Evolutionary conservation across 2,329 filamentous ascomycete genomes (phyloP).

Genomic region (Arthrobotrys iridis): DNA sequence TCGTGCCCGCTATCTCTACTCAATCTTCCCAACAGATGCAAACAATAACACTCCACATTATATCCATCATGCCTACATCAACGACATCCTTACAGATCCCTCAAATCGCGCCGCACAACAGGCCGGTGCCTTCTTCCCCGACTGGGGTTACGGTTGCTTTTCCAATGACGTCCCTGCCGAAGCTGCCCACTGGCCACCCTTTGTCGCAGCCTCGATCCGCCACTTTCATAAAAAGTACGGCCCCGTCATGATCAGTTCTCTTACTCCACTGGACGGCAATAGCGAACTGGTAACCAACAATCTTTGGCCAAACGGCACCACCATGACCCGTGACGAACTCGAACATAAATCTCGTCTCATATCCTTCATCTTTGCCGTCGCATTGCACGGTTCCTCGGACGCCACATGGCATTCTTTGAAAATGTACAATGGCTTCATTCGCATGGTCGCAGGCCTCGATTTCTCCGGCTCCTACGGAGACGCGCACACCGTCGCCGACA

Average conservation of each 20-base stretch:
- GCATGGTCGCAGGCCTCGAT: constrained; percentile 55
- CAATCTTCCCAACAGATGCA: constrained; percentile 54
- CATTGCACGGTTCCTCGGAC: constrained; percentile 56
- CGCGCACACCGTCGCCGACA: constrained; percentile 56
- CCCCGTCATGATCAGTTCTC: constrained; percentile 34
- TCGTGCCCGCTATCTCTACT: constrained; percentile 56
- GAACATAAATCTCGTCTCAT: constrained; percentile 56
- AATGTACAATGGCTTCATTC: constrained; percentile 56
- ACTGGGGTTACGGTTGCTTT: constrained; percentile 59
- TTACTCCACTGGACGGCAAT: background rate
- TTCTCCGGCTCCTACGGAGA: constrained; percentile 54
- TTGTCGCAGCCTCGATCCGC: constrained; percentile 56
- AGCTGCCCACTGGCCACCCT: constrained; percentile 58
- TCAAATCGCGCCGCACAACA: constrained; percentile 54
- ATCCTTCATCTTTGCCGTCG: constrained; percentile 56
- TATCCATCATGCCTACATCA: constrained; percentile 46
- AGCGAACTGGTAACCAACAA: constrained; percentile 21
- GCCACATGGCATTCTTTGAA: constrained; percentile 58
- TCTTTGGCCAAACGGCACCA: constrained; percentile 42
- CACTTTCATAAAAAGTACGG: constrained; percentile 57
- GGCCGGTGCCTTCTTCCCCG: constrained; percentile 58
- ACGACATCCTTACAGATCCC: constrained; percentile 48
- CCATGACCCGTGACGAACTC: constrained; percentile 51
- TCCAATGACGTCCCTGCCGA: constrained; percentile 56
- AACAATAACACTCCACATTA: constrained; percentile 33